Evolutionary conservation across 78 protist species (phyloP).

Genomic region (Diacronema lutheri): DNA sequence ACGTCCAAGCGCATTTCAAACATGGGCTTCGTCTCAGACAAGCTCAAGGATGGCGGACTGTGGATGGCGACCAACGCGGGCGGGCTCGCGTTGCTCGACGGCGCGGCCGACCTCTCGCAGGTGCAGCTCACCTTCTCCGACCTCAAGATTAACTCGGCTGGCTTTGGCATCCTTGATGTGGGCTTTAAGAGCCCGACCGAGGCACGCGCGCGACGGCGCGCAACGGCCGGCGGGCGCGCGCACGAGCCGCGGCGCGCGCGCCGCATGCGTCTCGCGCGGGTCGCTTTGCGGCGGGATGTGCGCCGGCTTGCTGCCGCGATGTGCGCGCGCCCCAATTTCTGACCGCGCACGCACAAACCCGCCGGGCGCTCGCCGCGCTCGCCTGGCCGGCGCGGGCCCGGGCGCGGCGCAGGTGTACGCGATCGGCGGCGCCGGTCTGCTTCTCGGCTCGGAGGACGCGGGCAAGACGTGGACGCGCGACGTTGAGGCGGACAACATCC

Average conservation of each 20-base stretch:
- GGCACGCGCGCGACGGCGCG: not conserved
- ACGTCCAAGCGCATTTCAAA: not conserved
- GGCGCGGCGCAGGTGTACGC: not conserved
- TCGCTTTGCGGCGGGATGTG: too few relatives aligned
- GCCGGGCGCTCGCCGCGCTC: too few relatives aligned
- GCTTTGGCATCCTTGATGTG: not conserved
- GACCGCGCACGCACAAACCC: too few relatives aligned
- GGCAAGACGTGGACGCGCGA: not conserved
- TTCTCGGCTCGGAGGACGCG: not conserved
- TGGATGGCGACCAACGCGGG: too few relatives aligned
- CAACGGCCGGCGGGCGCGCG: not conserved
- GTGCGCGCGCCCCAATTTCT: too few relatives aligned
- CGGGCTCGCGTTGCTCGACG: too few relatives aligned
- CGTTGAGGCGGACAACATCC: slow-evolving; percentile 3
- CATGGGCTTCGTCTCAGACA: not conserved
- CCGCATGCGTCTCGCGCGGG: too few relatives aligned
- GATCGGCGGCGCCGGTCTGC: not conserved
- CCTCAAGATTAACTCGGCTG: not conserved
- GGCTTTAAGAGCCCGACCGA: not conserved
- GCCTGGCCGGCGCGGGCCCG: too few relatives aligned
- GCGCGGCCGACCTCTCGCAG: too few relatives aligned
- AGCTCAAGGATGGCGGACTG: too few relatives aligned
- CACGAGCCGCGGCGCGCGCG: too few relatives aligned
- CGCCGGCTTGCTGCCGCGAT: too few relatives aligned
- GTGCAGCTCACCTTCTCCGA: not conserved